Evolutionary conservation across 2,329 filamentous ascomycete species (phyloP).

Genomic region (Pyricularia sp.): DNA sequence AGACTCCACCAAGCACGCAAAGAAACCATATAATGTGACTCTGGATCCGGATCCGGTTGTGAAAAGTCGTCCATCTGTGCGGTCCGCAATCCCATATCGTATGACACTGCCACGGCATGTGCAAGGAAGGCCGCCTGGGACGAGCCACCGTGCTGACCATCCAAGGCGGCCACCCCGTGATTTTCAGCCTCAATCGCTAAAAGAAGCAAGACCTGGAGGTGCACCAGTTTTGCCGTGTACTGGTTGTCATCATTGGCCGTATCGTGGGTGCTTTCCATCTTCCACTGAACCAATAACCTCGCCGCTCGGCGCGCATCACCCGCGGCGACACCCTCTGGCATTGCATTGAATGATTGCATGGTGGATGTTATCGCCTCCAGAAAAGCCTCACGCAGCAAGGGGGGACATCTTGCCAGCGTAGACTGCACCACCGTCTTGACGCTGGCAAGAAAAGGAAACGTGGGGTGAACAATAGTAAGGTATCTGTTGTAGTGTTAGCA

Average conservation of each 20-base stretch:
- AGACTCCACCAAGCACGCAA: slow-evolving; percentile 64
- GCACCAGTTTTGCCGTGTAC: slow-evolving; percentile 37
- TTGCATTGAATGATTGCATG: slow-evolving; percentile 38
- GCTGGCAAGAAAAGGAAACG: slow-evolving; percentile 55
- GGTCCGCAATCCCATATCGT: slow-evolving; percentile 52
- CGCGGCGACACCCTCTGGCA: background rate
- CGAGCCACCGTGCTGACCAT: slow-evolving; percentile 32
- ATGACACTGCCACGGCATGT: slow-evolving; percentile 55
- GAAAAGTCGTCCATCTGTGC: slow-evolving; percentile 14
- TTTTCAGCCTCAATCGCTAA: slow-evolving; percentile 58
- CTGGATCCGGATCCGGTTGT: slow-evolving; percentile 33
- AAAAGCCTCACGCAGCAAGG: slow-evolving; percentile 53
- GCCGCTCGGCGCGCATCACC: slow-evolving; percentile 35
- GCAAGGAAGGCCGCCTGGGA: slow-evolving; percentile 49
- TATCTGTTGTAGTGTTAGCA: slow-evolving; percentile 36
- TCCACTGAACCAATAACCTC: slow-evolving; percentile 41
- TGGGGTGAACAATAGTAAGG: slow-evolving; percentile 53
- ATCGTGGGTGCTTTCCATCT: slow-evolving; percentile 24
- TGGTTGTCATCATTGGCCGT: slow-evolving; percentile 9
- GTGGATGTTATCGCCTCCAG: slow-evolving; percentile 51
- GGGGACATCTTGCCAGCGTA: slow-evolving; percentile 46
- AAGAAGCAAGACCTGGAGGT: slow-evolving; percentile 58
- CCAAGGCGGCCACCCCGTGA: slow-evolving; percentile 31
- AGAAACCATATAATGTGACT: slow-evolving; percentile 53
- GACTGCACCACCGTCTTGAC: slow-evolving; percentile 45